These are phyloP conservation scores for Trypanosoma brucei DNA, from an alignment of 208 protist genomes.

Conservation along the genomic window DNA sequence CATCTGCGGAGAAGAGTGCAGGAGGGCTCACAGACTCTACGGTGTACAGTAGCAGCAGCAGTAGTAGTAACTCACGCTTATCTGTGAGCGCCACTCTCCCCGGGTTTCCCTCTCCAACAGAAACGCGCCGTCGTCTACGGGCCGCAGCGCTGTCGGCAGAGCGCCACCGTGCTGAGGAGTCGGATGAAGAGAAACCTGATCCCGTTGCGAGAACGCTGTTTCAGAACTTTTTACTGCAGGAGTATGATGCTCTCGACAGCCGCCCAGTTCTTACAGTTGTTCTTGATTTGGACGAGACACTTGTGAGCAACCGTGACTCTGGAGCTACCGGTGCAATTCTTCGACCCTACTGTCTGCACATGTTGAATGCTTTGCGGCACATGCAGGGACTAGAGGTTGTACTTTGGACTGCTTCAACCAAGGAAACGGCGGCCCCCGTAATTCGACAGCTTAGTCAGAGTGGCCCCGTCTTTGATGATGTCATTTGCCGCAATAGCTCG, in stretches of 20 bases:
- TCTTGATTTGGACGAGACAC: conserved; percentile 90
- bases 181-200: conserved; percentile 9
- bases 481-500: conserved; percentile 80
- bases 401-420: conserved; percentile 90
- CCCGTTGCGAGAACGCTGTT: conserved; percentile 51
- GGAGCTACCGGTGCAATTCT: conserved; percentile 56
- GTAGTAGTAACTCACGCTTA: not conserved
- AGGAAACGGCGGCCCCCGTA: conserved; percentile 80
- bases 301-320: conserved; percentile 82
- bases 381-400: conserved; percentile 88
- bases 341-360: conserved; percentile 82
- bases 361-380: conserved; percentile 81
- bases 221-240: conserved; percentile 42
- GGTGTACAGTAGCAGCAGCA: not conserved
- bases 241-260: conserved; percentile 44
- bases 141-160: conserved; percentile 15
- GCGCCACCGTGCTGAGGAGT: conserved; percentile 5
- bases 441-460: conserved; percentile 74
- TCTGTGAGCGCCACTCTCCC: not conserved
- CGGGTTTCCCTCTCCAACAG: not conserved
- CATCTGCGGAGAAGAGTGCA: not conserved
- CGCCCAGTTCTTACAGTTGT: conserved; percentile 81
- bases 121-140: conserved; percentile 24
- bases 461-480: conserved; percentile 81
- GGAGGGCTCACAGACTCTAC: conserved; percentile 3